Base-by-base conservation (phyloP, 2,329 filamentous ascomycete genomes). In the Chaetothyriales sp. region DNA sequence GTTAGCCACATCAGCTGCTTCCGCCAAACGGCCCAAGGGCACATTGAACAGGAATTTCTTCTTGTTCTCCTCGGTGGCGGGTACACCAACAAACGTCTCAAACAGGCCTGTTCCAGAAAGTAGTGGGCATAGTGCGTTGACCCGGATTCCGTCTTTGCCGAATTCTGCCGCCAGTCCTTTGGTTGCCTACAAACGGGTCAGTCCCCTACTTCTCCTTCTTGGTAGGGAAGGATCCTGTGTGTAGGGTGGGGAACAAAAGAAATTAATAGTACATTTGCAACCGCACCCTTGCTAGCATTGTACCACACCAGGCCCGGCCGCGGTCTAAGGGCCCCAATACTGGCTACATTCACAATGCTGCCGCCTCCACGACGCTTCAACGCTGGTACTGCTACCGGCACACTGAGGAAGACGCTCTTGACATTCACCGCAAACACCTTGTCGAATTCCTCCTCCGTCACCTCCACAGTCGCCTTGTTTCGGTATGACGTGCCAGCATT, bases 101-200 rank as follows among this genome's bases (percentile, higher is more conserved):
- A 60, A 79, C 25, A 87, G 73, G 2, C 78, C 81, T 0, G 84
- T 88, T 13, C 74, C 78, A 1, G 78, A 81, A 0, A 86, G 71
- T 0, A 86, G 74, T 0, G 83, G 84, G 47, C 81, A 85, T 49
- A 74, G 66, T 44, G 71, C 72, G 62, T 74, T 74, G 60, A 74
- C 70, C 28, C 72, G 70, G 58, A 74, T 74, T 50, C 70, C 67
- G 60, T 73, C 69, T 47, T 58, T 58, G 49, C 72, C 72, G 70
- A 70, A 74, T 62, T 75, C 72, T 18, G 69, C 65, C 13, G 72
- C 72, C 19, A 75, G 68, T 60, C 77, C 77, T 67, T 81, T 82
- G 1, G 78, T 81, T 10, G 77, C 79, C 57, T 60, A 37, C 44
- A 1, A 18, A 20, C 5, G 19, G 48, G 19, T n/a, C 13, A 29